Base-by-base conservation (phyloP, 2,329 filamentous ascomycete species). In the Penicillium sp. region DNA sequence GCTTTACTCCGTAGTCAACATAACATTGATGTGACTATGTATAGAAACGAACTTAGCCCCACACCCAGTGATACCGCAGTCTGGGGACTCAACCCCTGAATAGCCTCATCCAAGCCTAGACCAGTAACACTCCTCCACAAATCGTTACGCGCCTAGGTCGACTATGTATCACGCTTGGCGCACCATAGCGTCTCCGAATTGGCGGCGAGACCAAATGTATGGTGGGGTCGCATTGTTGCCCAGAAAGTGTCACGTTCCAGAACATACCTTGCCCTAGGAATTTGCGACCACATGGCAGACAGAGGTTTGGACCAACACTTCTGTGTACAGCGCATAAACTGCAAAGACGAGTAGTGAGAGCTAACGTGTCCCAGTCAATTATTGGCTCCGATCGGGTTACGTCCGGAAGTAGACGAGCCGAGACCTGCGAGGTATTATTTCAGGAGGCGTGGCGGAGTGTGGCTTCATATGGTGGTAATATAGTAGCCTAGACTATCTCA, bases 101-200 rank as follows among this genome's bases (percentile, higher is more conserved):
- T 52, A 57, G 44, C 50, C 50, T 54, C 52, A 54, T 28, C 49
- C 53, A 54, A 56, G 53, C 43, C 42, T 52, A 9, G 28, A 16
- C 29, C 20, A 16, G 26, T 10, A 28, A 13, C 34, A 29, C 32
- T 28, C 18, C 22, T 28, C 24, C 40, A 43, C 36, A 24, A 16
- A 11, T 18, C 8, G 38, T 40, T 27, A 16, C 37, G 29, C 37
- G 52, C 44, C 54, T 20, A 55, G 54, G 54, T 55, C 50, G 47
- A 52, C 46, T 45, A n/a, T n/a, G n/a, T n/a, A 44, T 44, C 38
- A 11, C 26, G 20, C 54, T 54, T 55, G 46, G 54, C 42, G 9
- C 8, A 32, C 27, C 48, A 36, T 49, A 47, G 46, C 41, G 42
- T 42, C 34, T 32, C 16, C 23, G 39, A 26, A 42, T 34, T 20